A percentile compares a stretch with the other conserved stretches of the same genome.
Conservation (phyloP, 2,329 filamentous ascomycete genomes). For the Macrophomina tecta region DNA sequence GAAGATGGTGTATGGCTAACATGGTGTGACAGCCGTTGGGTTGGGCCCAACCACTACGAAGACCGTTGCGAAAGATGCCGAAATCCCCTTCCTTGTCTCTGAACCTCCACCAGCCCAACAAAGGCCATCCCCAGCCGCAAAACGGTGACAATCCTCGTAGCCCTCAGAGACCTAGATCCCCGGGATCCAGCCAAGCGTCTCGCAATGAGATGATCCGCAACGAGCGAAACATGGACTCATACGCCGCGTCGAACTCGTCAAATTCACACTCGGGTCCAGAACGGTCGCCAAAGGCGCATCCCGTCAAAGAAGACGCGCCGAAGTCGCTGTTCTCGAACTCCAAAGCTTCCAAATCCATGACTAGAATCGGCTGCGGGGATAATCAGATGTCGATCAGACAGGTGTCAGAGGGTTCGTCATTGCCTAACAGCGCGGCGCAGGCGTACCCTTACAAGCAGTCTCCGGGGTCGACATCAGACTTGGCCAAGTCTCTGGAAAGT, state of each 20-base stretch:
- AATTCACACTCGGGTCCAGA: constrained; percentile 9
- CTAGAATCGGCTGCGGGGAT: constrained; percentile 38
- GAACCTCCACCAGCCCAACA: constrained; percentile 36
- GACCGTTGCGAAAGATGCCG: constrained; percentile 45
- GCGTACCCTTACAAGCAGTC: constrained; percentile 51
- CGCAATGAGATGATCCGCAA: constrained; percentile 27
- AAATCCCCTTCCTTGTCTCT: constrained; percentile 46
- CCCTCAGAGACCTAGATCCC: constrained; percentile 42
- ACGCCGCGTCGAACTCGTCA: constrained; percentile 6
- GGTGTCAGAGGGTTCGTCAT: constrained; percentile 39
- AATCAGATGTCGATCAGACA: constrained; percentile 37
- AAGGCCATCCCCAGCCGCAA: constrained; percentile 35
- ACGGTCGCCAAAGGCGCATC: constrained; percentile 35
- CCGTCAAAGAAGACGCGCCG: constrained; percentile 45
- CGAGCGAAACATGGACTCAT: constrained; percentile 23
- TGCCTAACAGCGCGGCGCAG: constrained; percentile 48
- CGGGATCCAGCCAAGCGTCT: constrained; percentile 12
- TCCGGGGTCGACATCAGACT: constrained; percentile 56
- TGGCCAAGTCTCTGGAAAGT: constrained; percentile 46
- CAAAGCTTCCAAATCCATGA: constrained; percentile 54
- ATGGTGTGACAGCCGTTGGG: constrained; percentile 28
- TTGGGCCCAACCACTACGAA: constrained; percentile 34
- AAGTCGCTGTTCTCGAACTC: constrained; percentile 56
- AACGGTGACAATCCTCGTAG: constrained; percentile 37
- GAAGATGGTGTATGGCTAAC: constrained; percentile 26